Percentiles rank a stretch among this genome's conserved stretches.
Conservation (phyloP, 2,329 filamentous ascomycete species). For the Clarireedia sp. region DNA sequence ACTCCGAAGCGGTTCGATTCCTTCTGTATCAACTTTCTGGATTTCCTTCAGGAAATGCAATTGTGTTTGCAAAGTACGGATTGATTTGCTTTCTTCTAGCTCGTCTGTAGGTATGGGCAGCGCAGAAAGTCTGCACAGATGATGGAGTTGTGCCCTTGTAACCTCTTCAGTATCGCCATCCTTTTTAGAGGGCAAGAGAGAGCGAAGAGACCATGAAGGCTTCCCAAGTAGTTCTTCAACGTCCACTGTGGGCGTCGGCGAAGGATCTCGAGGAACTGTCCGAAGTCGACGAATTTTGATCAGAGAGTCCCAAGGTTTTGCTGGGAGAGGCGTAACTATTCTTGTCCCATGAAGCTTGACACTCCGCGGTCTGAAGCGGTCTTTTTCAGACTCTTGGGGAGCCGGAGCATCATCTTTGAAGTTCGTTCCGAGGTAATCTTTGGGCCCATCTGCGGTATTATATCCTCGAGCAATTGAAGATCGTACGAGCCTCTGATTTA, state of each 20-base stretch:
- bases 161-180: conserved; percentile 28
- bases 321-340: background rate
- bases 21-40: conserved; percentile 67
- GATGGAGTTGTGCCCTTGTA: conserved; percentile 61
- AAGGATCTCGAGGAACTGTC: background rate
- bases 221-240: conserved; percentile 47
- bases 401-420: background rate
- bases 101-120: conserved; percentile 61
- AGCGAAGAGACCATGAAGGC: conserved; percentile 77
- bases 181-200: conserved; percentile 50
- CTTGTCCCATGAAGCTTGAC: conserved; percentile 1
- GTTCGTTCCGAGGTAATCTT: background rate
- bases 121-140: conserved; percentile 82
- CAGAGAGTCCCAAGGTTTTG: background rate
- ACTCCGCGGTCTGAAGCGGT: background rate
- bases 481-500: too few relatives aligned
- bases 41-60: conserved; percentile 86
- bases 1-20: conserved; percentile 64
- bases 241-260: conserved; percentile 11
- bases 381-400: background rate
- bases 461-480: background rate
- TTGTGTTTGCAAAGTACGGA: conserved; percentile 69
- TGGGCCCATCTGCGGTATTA: background rate
- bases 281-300: background rate
- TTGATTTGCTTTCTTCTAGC: conserved; percentile 61